Base-by-base conservation (phyloP, 352 stramenopile genomes). In the Pythium grandisporangium region DNA sequence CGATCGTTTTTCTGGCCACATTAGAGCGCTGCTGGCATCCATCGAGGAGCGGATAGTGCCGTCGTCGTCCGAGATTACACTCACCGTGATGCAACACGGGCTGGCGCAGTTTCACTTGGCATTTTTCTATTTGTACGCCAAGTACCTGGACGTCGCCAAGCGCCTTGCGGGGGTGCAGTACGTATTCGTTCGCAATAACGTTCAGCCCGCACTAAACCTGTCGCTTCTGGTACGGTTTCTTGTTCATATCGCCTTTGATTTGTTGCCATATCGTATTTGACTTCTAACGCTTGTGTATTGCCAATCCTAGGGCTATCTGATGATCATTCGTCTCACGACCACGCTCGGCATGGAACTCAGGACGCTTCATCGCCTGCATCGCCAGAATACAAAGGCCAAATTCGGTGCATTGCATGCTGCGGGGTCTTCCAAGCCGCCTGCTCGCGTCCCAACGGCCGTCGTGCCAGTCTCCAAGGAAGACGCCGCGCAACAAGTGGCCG, bases 101-200 rank as follows among this genome's bases (percentile, higher is more conserved):
- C 47, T 69, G 3, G 46, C 44, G 4, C 65, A 83, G 32, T 40
- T 66, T 6, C 78, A 93, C 36, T 55, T 91, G 30, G 75, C 78
- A 27, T 51, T 45, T 33, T 93, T 93, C 38, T 93, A 86, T 61
- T 57, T 90, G 2, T 68, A 70, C 21, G 78, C 75, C n/a, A 62
- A 51, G 41, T 90, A 86, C 52, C 53, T 89, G 12, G 47, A 86
- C 35, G 6, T 86, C 43, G 55, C 78, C 16, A 93, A 86, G 45
- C 78, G 81, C 20, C 35, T 84, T 23, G 51, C 70, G 11, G 62
- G 58, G 8, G 70, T 91, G 30, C 73, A 88, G 39, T 90, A 92
- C 55, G 55, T 91, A 13, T 88, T 91, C 35, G 71, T 80, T 24
- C 69, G 74, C 20, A 81, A 71, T 32, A 68, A 90, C 33, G 41